Evolutionary conservation across 495 filamentous ascomycete genomes (phyloP).

Genomic region (Daldinia childiae): DNA sequence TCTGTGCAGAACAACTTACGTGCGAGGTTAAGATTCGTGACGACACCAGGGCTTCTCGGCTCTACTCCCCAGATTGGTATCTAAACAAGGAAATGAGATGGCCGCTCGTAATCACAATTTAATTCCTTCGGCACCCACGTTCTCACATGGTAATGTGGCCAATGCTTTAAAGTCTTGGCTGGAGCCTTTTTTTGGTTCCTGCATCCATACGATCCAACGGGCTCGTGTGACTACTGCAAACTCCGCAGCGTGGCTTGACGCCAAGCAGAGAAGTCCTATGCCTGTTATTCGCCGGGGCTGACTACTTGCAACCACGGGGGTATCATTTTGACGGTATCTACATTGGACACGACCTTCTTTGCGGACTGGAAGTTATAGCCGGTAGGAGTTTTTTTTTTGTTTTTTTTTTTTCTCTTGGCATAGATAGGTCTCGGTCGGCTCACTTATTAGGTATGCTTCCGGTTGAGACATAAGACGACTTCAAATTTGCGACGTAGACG

Average conservation of each 20-base stretch:
- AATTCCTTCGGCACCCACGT: conserved; percentile 24
- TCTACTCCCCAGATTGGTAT: conserved; percentile 41
- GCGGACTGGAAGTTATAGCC: conserved; percentile 15
- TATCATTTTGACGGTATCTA: conserved; percentile 26
- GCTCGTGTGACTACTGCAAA: conserved; percentile 30
- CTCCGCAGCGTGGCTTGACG: conserved; percentile 23
- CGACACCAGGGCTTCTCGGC: conserved; percentile 28
- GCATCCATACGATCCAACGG: conserved; percentile 22
- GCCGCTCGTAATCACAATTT: conserved; percentile 42
- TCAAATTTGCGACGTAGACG: neutral
- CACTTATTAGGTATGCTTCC: neutral
- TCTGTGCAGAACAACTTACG: neutral
- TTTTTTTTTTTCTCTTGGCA: neutral
- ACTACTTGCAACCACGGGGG: conserved; percentile 11
- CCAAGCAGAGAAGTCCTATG: conserved; percentile 7
- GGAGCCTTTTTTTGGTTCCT: conserved; percentile 15
- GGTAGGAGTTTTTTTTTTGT: neutral
- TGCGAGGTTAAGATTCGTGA: neutral
- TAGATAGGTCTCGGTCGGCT: neutral
- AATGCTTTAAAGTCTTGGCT: conserved; percentile 34
- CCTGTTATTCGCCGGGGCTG: neutral
- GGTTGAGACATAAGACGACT: neutral
- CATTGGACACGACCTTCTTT: conserved; percentile 17
- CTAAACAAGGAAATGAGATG: conserved; percentile 30
- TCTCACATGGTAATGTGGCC: conserved; percentile 16